Conservation (phyloP, 257 asterid species). For the Euphrasia confusa region DNA sequence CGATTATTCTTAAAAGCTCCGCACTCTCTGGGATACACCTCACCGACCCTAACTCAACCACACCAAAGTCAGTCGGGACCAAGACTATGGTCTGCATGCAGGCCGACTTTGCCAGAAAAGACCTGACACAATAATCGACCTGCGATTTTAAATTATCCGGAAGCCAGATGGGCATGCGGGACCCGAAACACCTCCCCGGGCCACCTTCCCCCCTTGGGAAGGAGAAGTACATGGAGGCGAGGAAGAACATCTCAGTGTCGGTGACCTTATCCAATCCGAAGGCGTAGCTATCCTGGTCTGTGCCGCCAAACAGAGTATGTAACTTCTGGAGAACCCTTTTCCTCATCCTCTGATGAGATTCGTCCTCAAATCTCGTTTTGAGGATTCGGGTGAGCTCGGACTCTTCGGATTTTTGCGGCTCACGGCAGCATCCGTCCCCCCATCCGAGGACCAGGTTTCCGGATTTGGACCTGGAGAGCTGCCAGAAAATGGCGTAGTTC, state of each 20-base stretch:
- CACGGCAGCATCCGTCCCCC: conserved; percentile 99
- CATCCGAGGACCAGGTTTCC: conserved; percentile 89
- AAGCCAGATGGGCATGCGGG: conserved; percentile 66
- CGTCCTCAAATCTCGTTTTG: conserved; percentile 58
- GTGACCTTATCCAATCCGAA: conserved; percentile 90
- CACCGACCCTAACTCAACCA: conserved; percentile 86
- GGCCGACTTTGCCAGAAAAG: conserved; percentile 78
- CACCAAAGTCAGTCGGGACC: conserved; percentile 86
- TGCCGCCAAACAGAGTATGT: conserved; percentile 74
- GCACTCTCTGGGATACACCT: conserved; percentile 60
- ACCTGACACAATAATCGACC: conserved; percentile 65
- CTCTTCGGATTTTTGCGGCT: conserved; percentile 66
- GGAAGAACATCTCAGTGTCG: conserved; percentile 92
- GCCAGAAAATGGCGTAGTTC: conserved; percentile 98
- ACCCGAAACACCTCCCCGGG: conserved; percentile 73
- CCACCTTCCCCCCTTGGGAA: conserved; percentile 87
- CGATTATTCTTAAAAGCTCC: conserved; percentile 49
- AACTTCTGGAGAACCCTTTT: conserved; percentile 76
- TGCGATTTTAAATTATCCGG: conserved; percentile 45
- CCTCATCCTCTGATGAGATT: conserved; percentile 80
- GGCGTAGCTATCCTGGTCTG: conserved; percentile 76
- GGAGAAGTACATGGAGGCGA: conserved; percentile 92
- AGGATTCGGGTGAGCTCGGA: conserved; percentile 47
- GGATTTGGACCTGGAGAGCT: conserved; percentile 74
- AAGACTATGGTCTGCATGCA: conserved; percentile 79